Evolutionary conservation across 2,329 filamentous ascomycete species (phyloP), one percentile per base, ranked within the genome.

Genomic region (Sclerotiophoma versabilis): DNA sequence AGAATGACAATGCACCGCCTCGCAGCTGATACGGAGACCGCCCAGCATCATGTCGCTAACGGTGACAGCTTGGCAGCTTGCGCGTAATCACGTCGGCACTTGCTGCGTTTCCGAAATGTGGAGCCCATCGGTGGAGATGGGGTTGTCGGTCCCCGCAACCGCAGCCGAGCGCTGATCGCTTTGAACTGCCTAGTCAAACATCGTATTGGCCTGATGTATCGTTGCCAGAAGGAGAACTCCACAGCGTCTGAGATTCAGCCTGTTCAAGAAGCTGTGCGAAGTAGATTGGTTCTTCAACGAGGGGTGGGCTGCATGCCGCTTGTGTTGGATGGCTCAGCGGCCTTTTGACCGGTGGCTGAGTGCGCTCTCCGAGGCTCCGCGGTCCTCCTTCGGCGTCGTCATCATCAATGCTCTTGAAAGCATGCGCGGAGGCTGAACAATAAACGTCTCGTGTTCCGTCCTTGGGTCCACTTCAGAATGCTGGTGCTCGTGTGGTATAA

Each of bases 81-180:
- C 54, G 54, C 50, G 58, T 60, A 47, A 22, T 43, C 26, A 19
- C 38, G 33, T 27, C 41, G 50, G 43, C 20, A 60, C 58, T 27
- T 42, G 44, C 17, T 46, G 42, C 27, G 58, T 61, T 49, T 58
- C 55, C 25, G 52, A 58, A 61, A 56, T 56, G 46, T 61, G 58
- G 58, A 51, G 22, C 34, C 17, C n/a, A 27, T 19, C 20, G 42
- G 19, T 46, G 41, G 37, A 38, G 34, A 34, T 34, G 51, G 44
- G 34, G 17, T 36, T 39, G 39, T 23, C 22, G 37, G n/a, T 41
- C 36, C 11, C 37, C 43, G 50, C 50, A 51, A 50, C 36, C 36
- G 37, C 47, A 56, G 42, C 53, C 53, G 53, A 56, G 53, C 42
- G 47, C 41, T 36, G 42, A 50, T 56, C 47, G 42, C 47, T 37